Percentiles rank a stretch among this genome's conserved stretches.
phyloP scores from a whole-genome alignment of 106 monocot species.

The Posidonia australis region DNA sequence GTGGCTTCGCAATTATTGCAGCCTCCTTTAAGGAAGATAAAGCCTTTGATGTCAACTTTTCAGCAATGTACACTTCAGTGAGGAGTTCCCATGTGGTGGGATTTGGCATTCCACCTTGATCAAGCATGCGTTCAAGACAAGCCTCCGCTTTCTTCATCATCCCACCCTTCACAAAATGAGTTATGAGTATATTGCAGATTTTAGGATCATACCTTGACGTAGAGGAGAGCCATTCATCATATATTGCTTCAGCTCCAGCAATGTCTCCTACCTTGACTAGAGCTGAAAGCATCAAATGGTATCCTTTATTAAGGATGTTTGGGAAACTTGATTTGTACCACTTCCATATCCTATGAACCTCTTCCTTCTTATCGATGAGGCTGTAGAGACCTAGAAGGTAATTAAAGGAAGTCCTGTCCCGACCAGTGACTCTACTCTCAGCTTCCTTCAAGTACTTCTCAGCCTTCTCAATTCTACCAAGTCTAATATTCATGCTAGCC shows the following conservation, averaged over 20 bases:
- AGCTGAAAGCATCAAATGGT: constrained; percentile 64
- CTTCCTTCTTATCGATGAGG: constrained; percentile 55
- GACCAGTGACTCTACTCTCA: constrained; percentile 61
- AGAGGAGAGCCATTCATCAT: constrained; percentile 59
- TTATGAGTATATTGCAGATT: constrained; percentile 56
- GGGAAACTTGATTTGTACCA: constrained; percentile 75
- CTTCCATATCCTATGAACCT: constrained; percentile 77
- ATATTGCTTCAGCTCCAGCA: constrained; percentile 55
- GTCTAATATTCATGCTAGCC: constrained; percentile 65
- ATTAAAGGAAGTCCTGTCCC: constrained; percentile 58
- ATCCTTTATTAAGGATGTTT: constrained; percentile 51
- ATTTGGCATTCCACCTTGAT: constrained; percentile 70
- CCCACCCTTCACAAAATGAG: constrained; percentile 49
- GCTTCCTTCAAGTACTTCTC: constrained; percentile 59
- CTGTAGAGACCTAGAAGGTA: constrained; percentile 70
- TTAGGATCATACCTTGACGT: constrained; percentile 57
- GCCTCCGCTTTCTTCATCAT: constrained; percentile 36
- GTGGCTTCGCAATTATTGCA: constrained; percentile 16
- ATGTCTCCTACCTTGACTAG: constrained; percentile 54
- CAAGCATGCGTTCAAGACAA: constrained; percentile 40
- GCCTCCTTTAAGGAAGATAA: constrained; percentile 52
- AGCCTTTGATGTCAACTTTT: constrained; percentile 34
- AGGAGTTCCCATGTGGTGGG: constrained; percentile 73
- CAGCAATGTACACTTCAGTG: constrained; percentile 46
- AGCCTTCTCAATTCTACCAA: constrained; percentile 55